These are phyloP conservation scores for Ustilago nuda DNA, from an alignment of 1,284 basidiomycete genomes.

Conservation along the genomic window DNA sequence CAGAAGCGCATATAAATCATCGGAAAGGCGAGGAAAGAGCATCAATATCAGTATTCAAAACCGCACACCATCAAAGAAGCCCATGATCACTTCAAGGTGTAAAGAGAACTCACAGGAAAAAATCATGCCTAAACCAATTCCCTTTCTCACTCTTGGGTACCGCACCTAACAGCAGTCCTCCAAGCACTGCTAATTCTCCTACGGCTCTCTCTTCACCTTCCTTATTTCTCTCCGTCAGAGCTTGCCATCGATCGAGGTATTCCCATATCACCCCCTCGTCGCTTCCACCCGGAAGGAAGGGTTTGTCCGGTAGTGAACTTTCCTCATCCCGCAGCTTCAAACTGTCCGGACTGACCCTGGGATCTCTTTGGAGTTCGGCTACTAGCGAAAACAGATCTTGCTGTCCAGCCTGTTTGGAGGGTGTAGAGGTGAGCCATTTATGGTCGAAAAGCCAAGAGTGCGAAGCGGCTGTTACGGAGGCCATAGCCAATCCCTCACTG, in stretches of 20 bases:
- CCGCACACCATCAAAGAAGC: background rate
- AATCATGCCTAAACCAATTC: conserved; percentile 34
- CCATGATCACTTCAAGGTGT: background rate
- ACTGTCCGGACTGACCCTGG: conserved; percentile 1
- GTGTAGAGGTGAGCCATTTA: conserved; percentile 13
- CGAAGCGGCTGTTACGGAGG: conserved; percentile 12
- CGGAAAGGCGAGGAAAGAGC: background rate
- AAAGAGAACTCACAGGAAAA: conserved; percentile 38
- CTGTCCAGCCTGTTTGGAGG: background rate
- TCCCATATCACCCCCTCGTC: conserved; percentile 22
- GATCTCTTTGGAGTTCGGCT: conserved; percentile 20
- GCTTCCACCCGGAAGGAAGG: conserved; percentile 5
- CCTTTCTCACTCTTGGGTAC: conserved; percentile 18
- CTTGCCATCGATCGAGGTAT: conserved; percentile 33
- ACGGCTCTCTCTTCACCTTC: conserved; percentile 2
- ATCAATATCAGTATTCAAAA: background rate
- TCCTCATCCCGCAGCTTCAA: conserved; percentile 17
- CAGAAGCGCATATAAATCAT: background rate
- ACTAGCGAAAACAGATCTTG: conserved; percentile 23
- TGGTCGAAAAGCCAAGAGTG: conserved; percentile 31
- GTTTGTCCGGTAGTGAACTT: conserved; percentile 16
- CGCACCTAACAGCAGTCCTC: conserved; percentile 29
- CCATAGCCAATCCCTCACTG: conserved; percentile 63
- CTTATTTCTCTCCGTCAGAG: no score
- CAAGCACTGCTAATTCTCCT: conserved; percentile 29